Percentiles rank a stretch among this genome's conserved stretches.
These are phyloP conservation scores for Persicaria maculosa DNA, from an alignment of 148 eudicot genomes.

Conservation along the genomic window DNA sequence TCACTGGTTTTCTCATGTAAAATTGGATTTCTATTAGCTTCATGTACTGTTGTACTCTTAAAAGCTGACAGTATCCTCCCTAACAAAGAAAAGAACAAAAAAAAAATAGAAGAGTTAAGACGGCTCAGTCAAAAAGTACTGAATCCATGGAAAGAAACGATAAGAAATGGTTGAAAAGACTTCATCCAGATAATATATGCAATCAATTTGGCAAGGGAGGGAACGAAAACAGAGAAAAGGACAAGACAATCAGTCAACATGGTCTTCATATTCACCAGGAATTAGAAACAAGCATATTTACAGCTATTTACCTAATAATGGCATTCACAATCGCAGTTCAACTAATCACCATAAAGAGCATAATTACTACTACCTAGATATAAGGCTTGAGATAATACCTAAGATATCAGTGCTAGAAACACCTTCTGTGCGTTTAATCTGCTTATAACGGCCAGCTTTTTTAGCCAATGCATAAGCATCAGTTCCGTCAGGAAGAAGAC, in stretches of 20 bases:
- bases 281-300: background rate
- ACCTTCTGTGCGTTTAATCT: conserved; percentile 97
- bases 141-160: background rate
- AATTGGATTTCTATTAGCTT: conserved; percentile 22
- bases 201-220: background rate
- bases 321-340: background rate
- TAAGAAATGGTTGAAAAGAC: background rate
- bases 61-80: conserved; percentile 73
- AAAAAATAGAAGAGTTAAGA: background rate
- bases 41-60: conserved; percentile 28
- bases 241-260: background rate
- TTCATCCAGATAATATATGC: too few relatives aligned
- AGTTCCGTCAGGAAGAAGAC: conserved; percentile 92
- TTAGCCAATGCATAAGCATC: conserved; percentile 95
- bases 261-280: background rate
- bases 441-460: conserved; percentile 90
- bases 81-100: conserved; percentile 11
- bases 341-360: background rate
- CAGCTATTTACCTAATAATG: background rate
- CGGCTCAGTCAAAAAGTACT: background rate
- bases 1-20: conserved; percentile 19
- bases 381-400: conserved; percentile 48
- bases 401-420: conserved; percentile 98
- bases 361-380: background rate
- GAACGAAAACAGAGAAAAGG: background rate